Evolutionary conservation across 345 rosid species (phyloP), one percentile per base, ranked within the genome.

Genomic region (Murraya koenigii): DNA sequence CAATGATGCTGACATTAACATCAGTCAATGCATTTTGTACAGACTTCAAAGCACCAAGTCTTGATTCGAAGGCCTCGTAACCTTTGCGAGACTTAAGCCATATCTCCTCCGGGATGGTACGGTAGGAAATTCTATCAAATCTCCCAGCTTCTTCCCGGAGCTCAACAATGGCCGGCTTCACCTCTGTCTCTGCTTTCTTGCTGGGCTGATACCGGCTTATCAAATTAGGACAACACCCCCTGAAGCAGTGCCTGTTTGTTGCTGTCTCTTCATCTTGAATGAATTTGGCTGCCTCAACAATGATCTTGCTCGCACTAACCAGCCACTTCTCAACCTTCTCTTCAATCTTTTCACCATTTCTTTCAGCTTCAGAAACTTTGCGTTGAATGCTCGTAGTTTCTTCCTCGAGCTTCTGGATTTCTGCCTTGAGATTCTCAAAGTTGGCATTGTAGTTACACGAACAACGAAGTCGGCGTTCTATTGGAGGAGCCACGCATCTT

Each of bases 41-140:
- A 4, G 52, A 35, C 17, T 33, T 58, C 66, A 82, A 0, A 36
- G 36, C 22, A 0, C 10, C 28, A 54, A 59, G n/a, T 56, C 83
- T 83, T 36, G 85, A 83, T 14, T 80, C 73, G 13, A 80, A 72
- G 10, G 56, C 25, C 70, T 67, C 25, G 17, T 66, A 75, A 19
- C 41, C 49, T 61, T 47, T 55, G 54, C 6, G 8, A 6, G 76
- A 20, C 0, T 49, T 1, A 1, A 76, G 69, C 55, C 30, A 52
- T 61, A 70, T 72, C 41, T 32, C 75, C 32, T 65, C 54, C 1
- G 67, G 78, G 59, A 66, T 55, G 39, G 64, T 13, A 4, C 15
- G 75, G 38, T 56, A 26, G 11, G 54, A 32, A 41, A 80, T 33
- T 36, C 15, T 17, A n/a, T 2, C 44, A n/a, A 82, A 68, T 30